Evolutionary conservation across 805 yeast species (phyloP), one percentile per base, ranked within the genome.

Genomic region (Starmerella etchellsii): DNA sequence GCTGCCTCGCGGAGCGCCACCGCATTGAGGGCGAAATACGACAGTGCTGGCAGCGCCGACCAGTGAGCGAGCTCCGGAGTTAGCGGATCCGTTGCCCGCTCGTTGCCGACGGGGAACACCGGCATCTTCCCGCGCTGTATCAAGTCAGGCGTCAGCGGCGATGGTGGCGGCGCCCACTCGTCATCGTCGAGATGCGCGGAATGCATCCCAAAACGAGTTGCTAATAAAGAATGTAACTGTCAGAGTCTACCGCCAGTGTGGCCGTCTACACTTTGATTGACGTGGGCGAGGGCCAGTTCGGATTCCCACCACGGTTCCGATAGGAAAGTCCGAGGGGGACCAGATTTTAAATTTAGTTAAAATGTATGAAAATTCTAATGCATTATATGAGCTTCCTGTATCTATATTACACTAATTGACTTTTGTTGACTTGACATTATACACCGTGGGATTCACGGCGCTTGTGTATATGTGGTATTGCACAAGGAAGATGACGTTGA

Each of bases 101-200:
- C 94, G 54, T 78, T 74, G 11, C 50, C 56, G 1, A 78, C 82
- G 19, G 58, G 58, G 2, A 85, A 77, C 1, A 74, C 61, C 51
- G 81, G 84, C 43, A 68, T 69, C 49, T 69, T 75, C 7, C 95
- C 95, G 51, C 78, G 75, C 48, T 78, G 83, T 32, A 82, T 63
- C 53, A 69, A 66, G 26, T 64, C 69, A 37, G 69, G 66, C 52
- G 78, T 69, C 21, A 73, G 57, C 3, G 60, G 65, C 9, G 47
- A 37, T 8, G 47, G 37, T 7, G 54, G 51, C 3, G 54, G 51
- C 2, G 18, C 20, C 52, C 51, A 49, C 24, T 33, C 25, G 16
- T 38, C 37, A 2, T 31, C 11, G 20, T 41, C 45, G 24, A 47
- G 42, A 25, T 31, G 25, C 25, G n/a, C n/a, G n/a, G n/a, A n/a